phyloP scores from a whole-genome alignment of 148 eudicot genomes.

The Chenopodium album region DNA sequence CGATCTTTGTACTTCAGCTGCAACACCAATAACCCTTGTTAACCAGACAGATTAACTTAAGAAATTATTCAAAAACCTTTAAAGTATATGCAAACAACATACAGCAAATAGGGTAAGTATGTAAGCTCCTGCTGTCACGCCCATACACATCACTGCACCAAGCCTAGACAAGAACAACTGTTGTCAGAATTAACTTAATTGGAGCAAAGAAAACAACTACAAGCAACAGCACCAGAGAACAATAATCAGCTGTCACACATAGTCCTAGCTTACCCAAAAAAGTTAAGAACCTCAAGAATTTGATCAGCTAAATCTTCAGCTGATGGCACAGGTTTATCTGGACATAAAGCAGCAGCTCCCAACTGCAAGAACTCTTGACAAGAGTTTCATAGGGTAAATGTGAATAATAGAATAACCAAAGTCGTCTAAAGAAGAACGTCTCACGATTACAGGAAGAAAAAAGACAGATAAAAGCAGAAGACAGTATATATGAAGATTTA shows the following conservation, averaged over 20 bases:
- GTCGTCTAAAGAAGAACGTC: neutral
- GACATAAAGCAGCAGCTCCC: slow-evolving; percentile 84
- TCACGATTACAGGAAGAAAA: neutral
- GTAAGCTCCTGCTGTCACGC: slow-evolving; percentile 56
- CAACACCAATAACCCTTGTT: slow-evolving; percentile 21
- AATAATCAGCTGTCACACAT: neutral
- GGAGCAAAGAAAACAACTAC: neutral
- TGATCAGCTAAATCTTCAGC: slow-evolving; percentile 92
- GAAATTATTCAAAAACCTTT: neutral
- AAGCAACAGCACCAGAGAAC: neutral
- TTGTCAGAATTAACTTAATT: slow-evolving; percentile 17
- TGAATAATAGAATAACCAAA: slow-evolving; percentile 43
- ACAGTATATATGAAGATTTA: slow-evolving; percentile 27
- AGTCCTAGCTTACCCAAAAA: slow-evolving; percentile 54
- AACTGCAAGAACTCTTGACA: slow-evolving; percentile 96
- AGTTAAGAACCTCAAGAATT: slow-evolving; percentile 77
- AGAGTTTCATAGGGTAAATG: slow-evolving; percentile 45
- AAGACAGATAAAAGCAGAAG: slow-evolving; percentile 2
- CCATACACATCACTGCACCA: slow-evolving; percentile 58
- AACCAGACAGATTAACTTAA: slow-evolving; percentile 11
- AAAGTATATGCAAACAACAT: slow-evolving; percentile 15
- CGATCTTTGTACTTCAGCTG: slow-evolving; percentile 86
- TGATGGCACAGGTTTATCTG: slow-evolving; percentile 65
- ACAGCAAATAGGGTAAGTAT: slow-evolving; percentile 53
- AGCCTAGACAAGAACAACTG: slow-evolving; percentile 35